Base-by-base conservation (phyloP, 352 stramenopile species). In the Peronospora farinosa region DNA sequence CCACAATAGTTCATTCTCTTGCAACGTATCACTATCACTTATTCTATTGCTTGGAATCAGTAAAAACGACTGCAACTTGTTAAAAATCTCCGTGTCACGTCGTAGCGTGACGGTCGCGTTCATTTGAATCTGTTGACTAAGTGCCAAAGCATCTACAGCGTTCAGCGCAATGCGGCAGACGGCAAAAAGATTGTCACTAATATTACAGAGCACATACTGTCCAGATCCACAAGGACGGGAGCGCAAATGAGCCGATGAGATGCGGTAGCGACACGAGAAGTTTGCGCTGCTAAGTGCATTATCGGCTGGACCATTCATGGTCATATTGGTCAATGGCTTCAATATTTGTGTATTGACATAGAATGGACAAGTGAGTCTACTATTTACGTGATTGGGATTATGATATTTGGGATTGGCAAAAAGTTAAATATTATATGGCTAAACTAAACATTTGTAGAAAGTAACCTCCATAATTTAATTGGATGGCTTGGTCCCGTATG, bases 261-360 rank as follows among this genome's bases (percentile, higher is more conserved):
- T 33, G 16, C 77, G 67, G 53, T 64, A 88, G 23, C 80, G 73
- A 51, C 62, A 61, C 10, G 77, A 84, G 63, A 87, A 88, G 46
- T 66, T 56, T 39, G 82, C 68, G 40, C 63, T 46, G 13, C 19
- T n/a, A 3, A 43, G 19, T 40, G 38, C 57, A 48, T 55, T 10
- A 15, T 7, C 23, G 13, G 19, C 50, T 35, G 28, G 35, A 25
- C 47, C 50, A 63, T 54, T 38, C 31, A 51, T 47, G 56, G 41
- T 5, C 63, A 68, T 61, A 52, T 44, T 60, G 40, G 31, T 37
- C 10, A 37, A 32, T 32, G 28, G 7, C 28, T 32, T 12, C 28
- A 32, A 10, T 10, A 10, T 5, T 32, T 32, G 7, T 32, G 27
- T 31, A 13, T 1, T 2, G 10, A 3, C 28, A 32, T 13, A 32